phyloP scores from a whole-genome alignment of 169 alveolate species.

The Perkinsus chesapeaki region DNA sequence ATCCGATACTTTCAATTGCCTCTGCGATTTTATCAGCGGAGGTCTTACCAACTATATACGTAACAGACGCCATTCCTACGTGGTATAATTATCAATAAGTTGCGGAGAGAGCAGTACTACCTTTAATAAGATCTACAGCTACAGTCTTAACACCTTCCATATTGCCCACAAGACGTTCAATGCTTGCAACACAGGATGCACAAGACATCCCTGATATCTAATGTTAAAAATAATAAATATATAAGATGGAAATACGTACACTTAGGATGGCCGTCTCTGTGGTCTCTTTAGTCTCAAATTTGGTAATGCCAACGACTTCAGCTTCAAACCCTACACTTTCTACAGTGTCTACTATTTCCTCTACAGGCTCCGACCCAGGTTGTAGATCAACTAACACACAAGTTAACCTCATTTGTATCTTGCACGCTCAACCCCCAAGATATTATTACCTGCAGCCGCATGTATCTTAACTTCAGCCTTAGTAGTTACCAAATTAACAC shows the following conservation, averaged over 20 bases:
- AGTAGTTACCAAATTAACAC: not conserved
- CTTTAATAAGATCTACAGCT: not conserved
- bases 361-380: not conserved
- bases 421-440: not conserved
- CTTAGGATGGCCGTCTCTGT: not conserved
- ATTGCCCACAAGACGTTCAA: not conserved
- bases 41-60: not conserved
- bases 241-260: not conserved
- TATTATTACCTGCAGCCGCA: not conserved
- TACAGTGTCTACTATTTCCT: not conserved
- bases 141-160: conserved; percentile 5
- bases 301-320: not conserved
- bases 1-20: conserved; percentile 6
- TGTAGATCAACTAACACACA: not conserved
- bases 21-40: not conserved
- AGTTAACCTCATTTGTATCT: not conserved
- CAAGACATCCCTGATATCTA: conserved; percentile 11
- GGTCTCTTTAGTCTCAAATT: not conserved
- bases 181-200: not conserved
- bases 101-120: not conserved
- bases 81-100: not conserved
- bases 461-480: not conserved
- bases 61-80: not conserved
- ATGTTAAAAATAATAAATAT: not conserved
- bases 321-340: conserved; percentile 11